Base-by-base conservation (phyloP, 140 eudicot species). In the Bidens hawaiensis region DNA sequence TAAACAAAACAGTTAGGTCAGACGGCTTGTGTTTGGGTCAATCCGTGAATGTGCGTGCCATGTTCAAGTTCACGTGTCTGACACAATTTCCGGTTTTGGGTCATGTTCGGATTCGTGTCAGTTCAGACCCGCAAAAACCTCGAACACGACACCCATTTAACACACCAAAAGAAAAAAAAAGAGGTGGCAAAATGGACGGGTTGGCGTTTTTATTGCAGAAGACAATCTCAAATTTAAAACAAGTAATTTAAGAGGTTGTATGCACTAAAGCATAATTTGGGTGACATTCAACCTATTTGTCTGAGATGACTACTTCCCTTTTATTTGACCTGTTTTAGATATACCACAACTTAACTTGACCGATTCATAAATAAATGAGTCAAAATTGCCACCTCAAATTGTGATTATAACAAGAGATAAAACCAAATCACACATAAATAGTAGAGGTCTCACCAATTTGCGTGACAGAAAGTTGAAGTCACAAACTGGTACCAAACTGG, bases 401-500 rank as follows among this genome's bases (percentile, higher is more conserved):
- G 52, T 9, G n/a, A 40, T 8, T 50, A 64, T 30, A 55, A 38
- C 27, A 38, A 71, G 13, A 49, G 34, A 46, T 28, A 26, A 65
- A 67, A 41, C 11, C 42, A 33, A 45, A 24, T 45, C 30, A 50
- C 40, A 5, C 43, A 8, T 43, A 23, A 26, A 49, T 34, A 63
- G 51, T 28, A 65, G 63, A 59, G 49, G 67, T 22, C 86, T 82
- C 65, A 93, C 99, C 99, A 93, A 75, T 76, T 85, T 53, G 84
- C 89, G 73, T 93, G 99, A 68, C 99, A 93, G 74, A 93, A 93
- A 25, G 99, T 86, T 53, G 99, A 73, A 3, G 99, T 84, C 67
- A 93, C 87, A 77, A 93, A 93, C 82, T 93, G 99, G 82, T 84
- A 88, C 96, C 96, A 93, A 61, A 68, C 74, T 24, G 99, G 99